Evolutionary conservation across 306 rosid genomes (phyloP).

Genomic region (Castanospermum australe): DNA sequence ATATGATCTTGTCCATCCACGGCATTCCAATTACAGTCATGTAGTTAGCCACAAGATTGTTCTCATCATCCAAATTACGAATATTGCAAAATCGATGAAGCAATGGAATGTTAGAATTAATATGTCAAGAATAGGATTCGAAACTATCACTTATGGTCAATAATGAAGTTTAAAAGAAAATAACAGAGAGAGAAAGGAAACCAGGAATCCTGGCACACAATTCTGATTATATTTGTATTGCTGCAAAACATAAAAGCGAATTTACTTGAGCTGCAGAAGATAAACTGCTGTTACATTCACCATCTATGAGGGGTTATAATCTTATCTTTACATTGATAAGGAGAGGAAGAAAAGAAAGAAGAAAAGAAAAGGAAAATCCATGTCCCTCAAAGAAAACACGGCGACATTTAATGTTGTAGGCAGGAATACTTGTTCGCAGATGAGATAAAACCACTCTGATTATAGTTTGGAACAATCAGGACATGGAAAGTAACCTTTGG

Average conservation of each 20-base stretch:
- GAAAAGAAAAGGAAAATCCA: background rate
- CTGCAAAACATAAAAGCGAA: background rate
- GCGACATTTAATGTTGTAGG: background rate
- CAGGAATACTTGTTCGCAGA: background rate
- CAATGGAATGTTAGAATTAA: background rate
- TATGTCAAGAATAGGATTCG: constrained; percentile 21
- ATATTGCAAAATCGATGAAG: no score
- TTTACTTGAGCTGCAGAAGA: background rate
- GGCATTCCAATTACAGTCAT: background rate
- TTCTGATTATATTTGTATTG: background rate
- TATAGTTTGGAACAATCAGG: constrained; percentile 62
- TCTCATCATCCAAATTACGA: no score
- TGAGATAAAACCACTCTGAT: constrained; percentile 3
- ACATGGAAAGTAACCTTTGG: constrained; percentile 75
- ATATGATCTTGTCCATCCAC: background rate
- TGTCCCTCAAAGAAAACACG: background rate
- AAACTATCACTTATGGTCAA: constrained; percentile 11
- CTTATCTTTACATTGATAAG: background rate
- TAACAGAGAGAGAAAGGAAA: background rate
- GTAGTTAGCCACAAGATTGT: no score
- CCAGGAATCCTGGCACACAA: background rate
- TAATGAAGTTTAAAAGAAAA: background rate
- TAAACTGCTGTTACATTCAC: background rate
- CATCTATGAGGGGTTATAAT: background rate
- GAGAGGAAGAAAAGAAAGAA: no score